phyloP scores from a whole-genome alignment of 2,329 filamentous ascomycete genomes.

The Orbilia quercus region DNA sequence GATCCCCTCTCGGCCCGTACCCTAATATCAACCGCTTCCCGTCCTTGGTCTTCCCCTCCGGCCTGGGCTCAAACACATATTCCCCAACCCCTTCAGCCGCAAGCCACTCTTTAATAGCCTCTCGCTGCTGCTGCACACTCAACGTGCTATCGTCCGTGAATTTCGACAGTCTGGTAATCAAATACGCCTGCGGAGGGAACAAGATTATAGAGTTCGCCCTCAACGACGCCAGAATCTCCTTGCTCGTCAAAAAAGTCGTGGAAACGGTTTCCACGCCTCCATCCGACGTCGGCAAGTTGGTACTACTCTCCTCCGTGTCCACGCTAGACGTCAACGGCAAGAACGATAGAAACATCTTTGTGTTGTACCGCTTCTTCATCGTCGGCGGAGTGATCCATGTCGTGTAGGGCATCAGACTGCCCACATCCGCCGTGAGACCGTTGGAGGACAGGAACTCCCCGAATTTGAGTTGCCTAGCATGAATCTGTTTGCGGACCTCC shows the following conservation, averaged over 20 bases:
- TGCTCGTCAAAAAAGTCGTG: conserved; percentile 71
- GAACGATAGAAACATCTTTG: conserved; percentile 97
- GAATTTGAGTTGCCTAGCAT: conserved; percentile 72
- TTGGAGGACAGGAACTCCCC: conserved; percentile 70
- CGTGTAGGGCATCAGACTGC: conserved; percentile 65
- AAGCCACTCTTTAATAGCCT: conserved; percentile 66
- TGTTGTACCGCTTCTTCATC: conserved; percentile 82
- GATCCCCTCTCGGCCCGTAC: conserved; percentile 70
- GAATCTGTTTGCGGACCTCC: conserved; percentile 74
- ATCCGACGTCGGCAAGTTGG: conserved; percentile 72
- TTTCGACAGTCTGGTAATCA: conserved; percentile 70
- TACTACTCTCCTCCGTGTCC: conserved; percentile 6
- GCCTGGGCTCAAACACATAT: conserved; percentile 70
- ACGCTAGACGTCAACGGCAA: conserved; percentile 67
- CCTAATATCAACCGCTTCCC: conserved; percentile 67
- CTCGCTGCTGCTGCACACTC: conserved; percentile 59
- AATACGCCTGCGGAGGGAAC: conserved; percentile 88
- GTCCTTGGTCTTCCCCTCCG: conserved; percentile 66
- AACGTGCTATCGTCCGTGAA: conserved; percentile 67
- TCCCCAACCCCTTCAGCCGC: conserved; percentile 68
- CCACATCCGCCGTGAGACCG: conserved; percentile 54
- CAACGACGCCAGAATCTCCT: conserved; percentile 70
- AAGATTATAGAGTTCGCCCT: conserved; percentile 77
- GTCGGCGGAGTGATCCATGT: conserved; percentile 87
- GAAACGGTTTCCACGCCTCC: conserved; percentile 75